These are phyloP conservation scores for Talaromyces marneffei DNA, from an alignment of 2,329 filamentous ascomycete genomes.

Conservation along the genomic window DNA sequence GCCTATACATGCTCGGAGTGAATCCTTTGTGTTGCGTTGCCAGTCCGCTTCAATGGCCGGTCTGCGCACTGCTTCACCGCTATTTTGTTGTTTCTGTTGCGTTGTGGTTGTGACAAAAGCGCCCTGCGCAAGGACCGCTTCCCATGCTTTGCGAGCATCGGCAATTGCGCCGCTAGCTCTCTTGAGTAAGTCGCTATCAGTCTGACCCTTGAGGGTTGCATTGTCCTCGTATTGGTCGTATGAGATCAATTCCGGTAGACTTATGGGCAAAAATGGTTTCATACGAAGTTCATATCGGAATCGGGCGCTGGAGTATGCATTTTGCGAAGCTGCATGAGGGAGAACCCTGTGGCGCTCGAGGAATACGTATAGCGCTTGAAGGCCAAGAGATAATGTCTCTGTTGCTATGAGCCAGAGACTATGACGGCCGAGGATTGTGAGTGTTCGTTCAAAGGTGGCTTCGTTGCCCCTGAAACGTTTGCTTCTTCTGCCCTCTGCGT, in stretches of 20 bases:
- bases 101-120: conserved; percentile 24
- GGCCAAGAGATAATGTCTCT: conserved; percentile 47
- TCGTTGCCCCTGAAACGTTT: conserved; percentile 21
- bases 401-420: conserved; percentile 61
- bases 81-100: neutral
- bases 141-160: conserved; percentile 40
- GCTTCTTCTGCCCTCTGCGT: conserved; percentile 27
- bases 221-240: conserved; percentile 55
- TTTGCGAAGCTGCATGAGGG: conserved; percentile 43
- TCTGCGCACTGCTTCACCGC: conserved; percentile 19
- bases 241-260: conserved; percentile 60
- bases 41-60: conserved; percentile 56
- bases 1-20: conserved; percentile 65
- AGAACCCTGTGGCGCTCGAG: conserved; percentile 53
- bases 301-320: conserved; percentile 60
- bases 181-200: conserved; percentile 35
- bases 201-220: conserved; percentile 39
- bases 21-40: conserved; percentile 54
- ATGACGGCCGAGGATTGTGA: conserved; percentile 53
- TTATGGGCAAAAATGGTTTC: conserved; percentile 70
- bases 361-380: conserved; percentile 59
- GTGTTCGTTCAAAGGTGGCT: conserved; percentile 32
- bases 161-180: conserved; percentile 35
- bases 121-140: conserved; percentile 36
- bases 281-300: conserved; percentile 78